Evolutionary conservation across 1,284 basidiomycete genomes (phyloP), one percentile per base, ranked within the genome.

Genomic region (Ustilago lituana): DNA sequence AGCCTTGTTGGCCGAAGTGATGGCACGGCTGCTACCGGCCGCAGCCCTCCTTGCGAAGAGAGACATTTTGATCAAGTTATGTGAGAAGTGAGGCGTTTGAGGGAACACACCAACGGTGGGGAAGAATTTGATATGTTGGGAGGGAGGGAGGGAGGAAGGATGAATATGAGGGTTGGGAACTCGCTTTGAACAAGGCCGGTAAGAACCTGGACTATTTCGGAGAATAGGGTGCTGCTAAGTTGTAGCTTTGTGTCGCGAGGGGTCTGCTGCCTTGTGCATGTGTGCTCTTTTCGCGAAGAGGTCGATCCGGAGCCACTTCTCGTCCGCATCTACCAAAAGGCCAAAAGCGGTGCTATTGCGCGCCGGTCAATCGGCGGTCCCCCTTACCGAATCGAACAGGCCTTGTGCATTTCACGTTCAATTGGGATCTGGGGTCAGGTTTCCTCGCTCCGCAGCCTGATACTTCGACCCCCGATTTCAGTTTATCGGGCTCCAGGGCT

Each of bases 21-120:
- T 38, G 35, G 57, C 54, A 45, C 51, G 61, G 62, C 67, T 70
- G 58, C 67, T 62, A 48, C 61, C 57, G 39, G 58, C 67, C 24
- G 56, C 62, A 17, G 52, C 54, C 5, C 67, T 44, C 37, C 56
- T 59, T 29, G 62, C 62, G 40, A 70, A 52, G 26, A 70, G 54
- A 17, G 67, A 65, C 67, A 70, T 70, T n/a, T 23, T 59, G 35
- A 19, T 27, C 27, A 26, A 26, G 9, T n/a, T n/a, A 29, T 29
- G 27, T 29, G 27, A 19, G 14, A 14, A 26, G 43, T 19, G n/a
- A 11, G 6, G 29, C 11, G 31, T 15, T 26, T 29, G 12, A 7
- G 14, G 14, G 37, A 23, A 17, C 3, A 26, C 2, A 14, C 27
- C 29, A 11, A 14, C 15, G 22, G 12, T 11, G 9, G 41, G 23